A percentile compares a stretch with the other conserved stretches of the same genome.
Conservation (phyloP, 495 filamentous ascomycete genomes). For the Aspergillus carlsbadensis region DNA sequence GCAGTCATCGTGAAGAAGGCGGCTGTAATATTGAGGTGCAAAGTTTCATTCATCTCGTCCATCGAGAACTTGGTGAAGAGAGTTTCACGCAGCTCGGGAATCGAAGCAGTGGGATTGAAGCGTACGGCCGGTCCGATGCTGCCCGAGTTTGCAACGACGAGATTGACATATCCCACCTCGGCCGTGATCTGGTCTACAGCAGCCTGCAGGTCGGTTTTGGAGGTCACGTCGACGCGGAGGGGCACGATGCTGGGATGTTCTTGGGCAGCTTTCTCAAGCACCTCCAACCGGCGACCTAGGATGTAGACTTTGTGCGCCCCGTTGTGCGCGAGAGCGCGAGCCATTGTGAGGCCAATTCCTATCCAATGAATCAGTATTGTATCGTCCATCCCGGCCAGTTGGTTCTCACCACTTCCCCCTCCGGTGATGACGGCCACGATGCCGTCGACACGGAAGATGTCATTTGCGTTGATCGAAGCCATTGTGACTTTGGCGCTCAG, state of each 20-base stretch:
- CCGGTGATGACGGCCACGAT: slow-evolving; percentile 63
- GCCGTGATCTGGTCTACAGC: slow-evolving; percentile 30
- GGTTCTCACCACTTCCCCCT: slow-evolving; percentile 51
- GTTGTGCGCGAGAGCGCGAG: slow-evolving; percentile 59
- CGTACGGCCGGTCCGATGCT: slow-evolving; percentile 17
- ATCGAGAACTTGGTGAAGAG: slow-evolving; percentile 45
- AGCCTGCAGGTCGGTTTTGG: slow-evolving; percentile 33
- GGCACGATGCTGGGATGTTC: slow-evolving; percentile 29
- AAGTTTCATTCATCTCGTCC: slow-evolving; percentile 47
- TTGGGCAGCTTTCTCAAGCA: slow-evolving; percentile 44
- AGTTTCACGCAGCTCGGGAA: slow-evolving; percentile 15
- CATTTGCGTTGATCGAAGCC: slow-evolving; percentile 13
- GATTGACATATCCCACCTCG: slow-evolving; percentile 47
- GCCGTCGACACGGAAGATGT: slow-evolving; percentile 57
- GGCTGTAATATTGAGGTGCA: slow-evolving; percentile 34
- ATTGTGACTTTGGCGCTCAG: not conserved
- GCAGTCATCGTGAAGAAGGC: slow-evolving; percentile 40
- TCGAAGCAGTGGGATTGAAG: slow-evolving; percentile 10
- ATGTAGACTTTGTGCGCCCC: slow-evolving; percentile 71
- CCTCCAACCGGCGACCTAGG: slow-evolving; percentile 56
- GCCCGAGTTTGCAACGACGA: slow-evolving; percentile 67
- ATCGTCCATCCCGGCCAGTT: not conserved
- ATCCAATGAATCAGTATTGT: too few relatives aligned
- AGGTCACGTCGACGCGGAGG: slow-evolving; percentile 43
- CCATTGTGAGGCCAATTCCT: slow-evolving; percentile 68